Evolutionary conservation across 2,329 filamentous ascomycete genomes (phyloP).

Genomic region (Trichoderma atroviride): DNA sequence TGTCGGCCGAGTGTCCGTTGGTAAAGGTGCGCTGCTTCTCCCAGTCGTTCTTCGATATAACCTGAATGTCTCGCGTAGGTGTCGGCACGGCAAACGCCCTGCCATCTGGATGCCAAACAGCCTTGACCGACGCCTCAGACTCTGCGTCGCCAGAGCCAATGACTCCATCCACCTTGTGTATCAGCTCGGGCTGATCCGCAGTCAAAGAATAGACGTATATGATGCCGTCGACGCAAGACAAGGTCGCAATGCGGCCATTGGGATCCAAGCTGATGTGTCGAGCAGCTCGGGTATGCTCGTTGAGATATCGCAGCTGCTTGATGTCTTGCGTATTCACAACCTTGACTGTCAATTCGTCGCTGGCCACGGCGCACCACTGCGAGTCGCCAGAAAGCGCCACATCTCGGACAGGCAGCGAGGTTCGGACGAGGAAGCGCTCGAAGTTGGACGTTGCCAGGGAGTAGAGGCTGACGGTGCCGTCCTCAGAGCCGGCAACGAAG

Average conservation of each 20-base stretch:
- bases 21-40: constrained; percentile 80
- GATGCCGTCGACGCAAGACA: constrained; percentile 86
- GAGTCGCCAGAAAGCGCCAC: constrained; percentile 79
- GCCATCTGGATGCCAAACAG: constrained; percentile 92
- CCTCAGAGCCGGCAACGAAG: constrained; percentile 88
- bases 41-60: constrained; percentile 89
- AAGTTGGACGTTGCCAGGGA: constrained; percentile 74
- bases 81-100: constrained; percentile 86
- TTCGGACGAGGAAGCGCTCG: constrained; percentile 80
- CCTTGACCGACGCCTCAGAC: constrained; percentile 68
- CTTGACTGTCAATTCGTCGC: constrained; percentile 91
- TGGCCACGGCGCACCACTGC: constrained; percentile 92
- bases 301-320: constrained; percentile 72
- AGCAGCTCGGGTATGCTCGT: constrained; percentile 83
- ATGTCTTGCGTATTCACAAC: constrained; percentile 82
- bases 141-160: constrained; percentile 79
- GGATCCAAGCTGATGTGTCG: constrained; percentile 91
- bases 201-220: constrained; percentile 88
- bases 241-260: constrained; percentile 71
- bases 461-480: constrained; percentile 94
- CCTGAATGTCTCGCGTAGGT: constrained; percentile 77
- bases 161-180: constrained; percentile 82
- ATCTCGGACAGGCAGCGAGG: constrained; percentile 83
- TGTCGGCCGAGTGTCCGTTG: constrained; percentile 77
- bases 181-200: constrained; percentile 75